Evolutionary conservation across 345 rosid species (phyloP).

Genomic region (Mangifera indica): DNA sequence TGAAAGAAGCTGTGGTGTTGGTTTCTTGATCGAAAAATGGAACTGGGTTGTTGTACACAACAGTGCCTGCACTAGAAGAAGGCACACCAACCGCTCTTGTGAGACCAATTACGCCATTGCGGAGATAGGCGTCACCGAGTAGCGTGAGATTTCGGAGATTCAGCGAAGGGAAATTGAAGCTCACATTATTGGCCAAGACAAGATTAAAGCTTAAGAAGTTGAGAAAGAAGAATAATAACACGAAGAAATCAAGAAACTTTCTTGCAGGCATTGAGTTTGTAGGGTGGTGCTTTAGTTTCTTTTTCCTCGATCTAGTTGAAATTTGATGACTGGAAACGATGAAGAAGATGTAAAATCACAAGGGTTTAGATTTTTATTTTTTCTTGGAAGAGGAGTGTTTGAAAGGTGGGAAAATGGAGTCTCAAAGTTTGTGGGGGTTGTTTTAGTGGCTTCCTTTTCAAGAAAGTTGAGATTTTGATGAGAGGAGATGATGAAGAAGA

Average conservation of each 20-base stretch:
- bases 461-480: too few species aligned
- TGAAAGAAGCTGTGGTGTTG: slow-evolving; percentile 78
- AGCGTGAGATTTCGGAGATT: slow-evolving; percentile 77
- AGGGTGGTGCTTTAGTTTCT: too few species aligned
- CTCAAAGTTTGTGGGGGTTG: too few species aligned
- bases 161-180: slow-evolving; percentile 59
- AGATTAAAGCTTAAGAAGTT: slow-evolving; percentile 5
- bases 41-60: slow-evolving; percentile 68
- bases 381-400: neutral
- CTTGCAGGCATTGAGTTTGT: slow-evolving; percentile 36
- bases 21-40: slow-evolving; percentile 65
- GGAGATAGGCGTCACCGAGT: slow-evolving; percentile 86
- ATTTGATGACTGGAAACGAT: neutral
- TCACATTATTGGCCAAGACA: slow-evolving; percentile 31
- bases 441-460: too few species aligned
- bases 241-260: slow-evolving; percentile 46
- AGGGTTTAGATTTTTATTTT: too few species aligned
- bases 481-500: too few species aligned
- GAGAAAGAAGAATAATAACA: slow-evolving; percentile 29
- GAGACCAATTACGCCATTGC: slow-evolving; percentile 76
- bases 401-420: neutral
- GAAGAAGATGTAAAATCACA: too few species aligned
- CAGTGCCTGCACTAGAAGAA: slow-evolving; percentile 76
- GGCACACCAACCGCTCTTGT: slow-evolving; percentile 80
- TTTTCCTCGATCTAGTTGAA: too few species aligned